Conservation (phyloP, 1,139 yeast genomes). For the Meyerozyma elateridarum region DNA sequence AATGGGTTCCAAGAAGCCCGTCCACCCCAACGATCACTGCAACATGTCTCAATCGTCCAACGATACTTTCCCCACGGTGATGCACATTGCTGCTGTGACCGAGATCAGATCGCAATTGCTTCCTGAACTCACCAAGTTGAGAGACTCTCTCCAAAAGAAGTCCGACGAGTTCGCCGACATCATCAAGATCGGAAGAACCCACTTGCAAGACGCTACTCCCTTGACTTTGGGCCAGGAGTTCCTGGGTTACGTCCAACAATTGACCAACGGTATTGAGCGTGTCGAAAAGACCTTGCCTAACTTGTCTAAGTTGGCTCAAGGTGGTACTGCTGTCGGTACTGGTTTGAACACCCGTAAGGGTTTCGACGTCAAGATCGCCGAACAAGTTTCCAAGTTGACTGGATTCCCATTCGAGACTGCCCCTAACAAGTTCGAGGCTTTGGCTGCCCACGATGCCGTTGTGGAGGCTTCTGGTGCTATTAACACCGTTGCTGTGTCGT, state of each 20-base stretch:
- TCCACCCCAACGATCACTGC: constrained; percentile 97
- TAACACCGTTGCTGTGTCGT: constrained; percentile 88
- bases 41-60: constrained; percentile 98
- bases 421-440: constrained; percentile 97
- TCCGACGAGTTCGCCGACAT: constrained; percentile 78
- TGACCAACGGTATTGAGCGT: constrained; percentile 85
- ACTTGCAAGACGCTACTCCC: constrained; percentile 97
- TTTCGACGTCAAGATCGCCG: constrained; percentile 79
- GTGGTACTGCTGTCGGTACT: constrained; percentile 99
- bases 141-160: constrained; percentile 72
- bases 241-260: constrained; percentile 92
- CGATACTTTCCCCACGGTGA: constrained; percentile 98
- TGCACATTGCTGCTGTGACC: constrained; percentile 97
- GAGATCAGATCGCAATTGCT: constrained; percentile 72
- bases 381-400: constrained; percentile 72
- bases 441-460: constrained; percentile 97
- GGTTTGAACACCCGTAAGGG: constrained; percentile 93
- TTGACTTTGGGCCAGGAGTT: constrained; percentile 97
- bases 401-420: constrained; percentile 90
- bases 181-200: constrained; percentile 98
- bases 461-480: constrained; percentile 97
- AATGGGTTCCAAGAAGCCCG: constrained; percentile 87
- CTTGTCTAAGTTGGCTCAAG: constrained; percentile 86
- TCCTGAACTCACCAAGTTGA: constrained; percentile 74
- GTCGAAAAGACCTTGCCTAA: constrained; percentile 73